Conservation (phyloP, 345 rosid species). For the Sonneratia alba region DNA sequence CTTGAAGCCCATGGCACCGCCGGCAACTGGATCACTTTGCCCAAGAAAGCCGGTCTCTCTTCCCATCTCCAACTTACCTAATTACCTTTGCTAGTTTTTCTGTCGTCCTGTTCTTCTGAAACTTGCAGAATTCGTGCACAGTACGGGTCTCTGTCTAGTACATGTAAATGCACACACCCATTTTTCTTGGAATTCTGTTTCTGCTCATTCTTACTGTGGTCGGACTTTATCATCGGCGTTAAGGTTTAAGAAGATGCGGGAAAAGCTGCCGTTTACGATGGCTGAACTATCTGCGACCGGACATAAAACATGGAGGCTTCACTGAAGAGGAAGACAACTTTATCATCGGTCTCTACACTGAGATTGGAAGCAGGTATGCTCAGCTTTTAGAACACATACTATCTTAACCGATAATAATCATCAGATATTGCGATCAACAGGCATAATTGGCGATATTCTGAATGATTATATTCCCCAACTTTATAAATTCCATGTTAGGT, state of each 20-base stretch:
- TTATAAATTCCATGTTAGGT: slow-evolving; percentile 19
- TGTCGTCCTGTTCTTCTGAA: not conserved
- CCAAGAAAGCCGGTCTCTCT: slow-evolving; percentile 43
- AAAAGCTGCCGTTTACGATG: slow-evolving; percentile 58
- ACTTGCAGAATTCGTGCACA: not conserved
- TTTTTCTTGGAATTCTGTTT: no score
- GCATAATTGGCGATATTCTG: not conserved
- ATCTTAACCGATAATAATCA: not conserved
- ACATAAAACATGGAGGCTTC: slow-evolving; percentile 54
- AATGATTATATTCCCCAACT: not conserved
- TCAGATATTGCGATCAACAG: not conserved
- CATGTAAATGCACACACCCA: no score
- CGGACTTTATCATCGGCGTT: not conserved
- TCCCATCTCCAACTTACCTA: not conserved
- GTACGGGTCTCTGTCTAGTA: not conserved
- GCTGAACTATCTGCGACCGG: slow-evolving; percentile 53
- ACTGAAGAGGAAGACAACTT: slow-evolving; percentile 45
- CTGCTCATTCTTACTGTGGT: not conserved
- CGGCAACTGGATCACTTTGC: slow-evolving; percentile 54
- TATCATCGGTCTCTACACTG: slow-evolving; percentile 35
- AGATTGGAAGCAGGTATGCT: slow-evolving; percentile 50
- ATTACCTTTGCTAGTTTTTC: not conserved
- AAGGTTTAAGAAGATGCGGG: slow-evolving; percentile 43
- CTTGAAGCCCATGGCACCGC: slow-evolving; percentile 34
- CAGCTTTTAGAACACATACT: not conserved